Base-by-base conservation (phyloP, 441 rosid genomes). In the Lepidium campestre region DNA sequence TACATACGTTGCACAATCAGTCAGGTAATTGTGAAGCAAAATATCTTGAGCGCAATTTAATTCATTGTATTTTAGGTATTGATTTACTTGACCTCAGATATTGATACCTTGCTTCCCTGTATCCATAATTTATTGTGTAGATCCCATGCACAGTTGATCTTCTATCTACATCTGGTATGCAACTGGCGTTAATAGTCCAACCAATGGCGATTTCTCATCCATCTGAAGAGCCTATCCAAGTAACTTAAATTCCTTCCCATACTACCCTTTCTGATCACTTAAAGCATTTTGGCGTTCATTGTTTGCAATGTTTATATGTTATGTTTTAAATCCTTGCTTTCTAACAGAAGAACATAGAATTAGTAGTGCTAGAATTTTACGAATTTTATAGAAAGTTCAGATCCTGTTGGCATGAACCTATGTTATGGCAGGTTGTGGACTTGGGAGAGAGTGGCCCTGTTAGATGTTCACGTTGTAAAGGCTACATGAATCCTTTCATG, bases 401-500 rank as follows among this genome's bases (percentile, higher is more conserved):
- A 49, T 42, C 1, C 25, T 70, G 47, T 17, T 75, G 31, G 46
- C 53, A 19, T 58, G 61, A 36, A 74, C 36, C 39, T 68, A 40
- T 65, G 27, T 47, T 62, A 47, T 62, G 48, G 60, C 67, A 90
- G 98, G 79, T 88, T 63, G 92, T 90, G 65, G 97, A 92, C 81
- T 90, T 88, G 67, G 98, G 97, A 42, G 97, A 92, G 69, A 71
- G 81, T 65, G 97, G 97, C 59, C 97, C 97, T 22, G 86, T 90
- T 42, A 88, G 97, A 62, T 90, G 97, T 76, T 85, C 95, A 71
- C 95, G 91, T 59, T 90, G 95, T 84, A 90, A 88, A 78, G 93
- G 88, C 61, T 90, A 90, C 62, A 81, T 90, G 74, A 90, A 90
- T 76, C 95, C 97, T 64, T 86, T 86, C 75, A 82, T 90, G 95